Percentiles rank a stretch among this genome's conserved stretches.
These are phyloP conservation scores for Lindgomyces ingoldianus DNA, from an alignment of 495 filamentous ascomycete genomes.

Conservation along the genomic window DNA sequence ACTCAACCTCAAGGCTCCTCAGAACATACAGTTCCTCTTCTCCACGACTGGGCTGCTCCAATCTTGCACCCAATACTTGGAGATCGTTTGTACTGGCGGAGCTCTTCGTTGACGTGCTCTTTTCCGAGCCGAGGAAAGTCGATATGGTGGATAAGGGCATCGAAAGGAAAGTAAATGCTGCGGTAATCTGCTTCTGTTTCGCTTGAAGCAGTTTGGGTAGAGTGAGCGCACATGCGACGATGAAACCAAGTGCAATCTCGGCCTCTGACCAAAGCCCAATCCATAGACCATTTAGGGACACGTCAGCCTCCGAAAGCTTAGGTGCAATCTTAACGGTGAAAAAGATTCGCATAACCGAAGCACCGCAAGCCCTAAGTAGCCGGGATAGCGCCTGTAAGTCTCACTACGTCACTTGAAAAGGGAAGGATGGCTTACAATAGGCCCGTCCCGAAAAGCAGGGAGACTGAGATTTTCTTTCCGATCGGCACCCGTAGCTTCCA, in stretches of 20 bases:
- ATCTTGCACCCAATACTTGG: not conserved
- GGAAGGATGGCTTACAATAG: constrained; percentile 8
- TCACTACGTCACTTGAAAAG: not conserved
- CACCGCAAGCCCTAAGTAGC: constrained; percentile 9
- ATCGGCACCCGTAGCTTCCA: constrained; percentile 24
- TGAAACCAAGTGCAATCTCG: constrained; percentile 28
- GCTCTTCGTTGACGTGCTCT: not conserved
- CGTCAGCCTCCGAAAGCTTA: constrained; percentile 14
- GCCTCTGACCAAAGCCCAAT: constrained; percentile 27
- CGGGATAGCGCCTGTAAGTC: not conserved
- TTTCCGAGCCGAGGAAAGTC: not conserved
- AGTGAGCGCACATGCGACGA: constrained; percentile 21
- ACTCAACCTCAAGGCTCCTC: no score
- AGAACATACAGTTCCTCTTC: no score
- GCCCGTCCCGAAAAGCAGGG: constrained; percentile 18
- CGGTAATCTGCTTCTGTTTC: constrained; percentile 10
- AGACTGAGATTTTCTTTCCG: constrained; percentile 11
- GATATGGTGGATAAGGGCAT: constrained; percentile 7
- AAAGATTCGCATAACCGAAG: constrained; percentile 24
- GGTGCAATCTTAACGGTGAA: constrained; percentile 20
- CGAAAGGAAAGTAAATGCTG: constrained; percentile 1
- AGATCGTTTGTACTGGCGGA: not conserved
- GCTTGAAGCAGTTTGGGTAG: constrained; percentile 21
- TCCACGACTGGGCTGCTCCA: no score
- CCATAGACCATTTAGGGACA: constrained; percentile 24